Conservation (phyloP, 768 basidiomycete genomes). For the Sistotremastrum suecicum region DNA sequence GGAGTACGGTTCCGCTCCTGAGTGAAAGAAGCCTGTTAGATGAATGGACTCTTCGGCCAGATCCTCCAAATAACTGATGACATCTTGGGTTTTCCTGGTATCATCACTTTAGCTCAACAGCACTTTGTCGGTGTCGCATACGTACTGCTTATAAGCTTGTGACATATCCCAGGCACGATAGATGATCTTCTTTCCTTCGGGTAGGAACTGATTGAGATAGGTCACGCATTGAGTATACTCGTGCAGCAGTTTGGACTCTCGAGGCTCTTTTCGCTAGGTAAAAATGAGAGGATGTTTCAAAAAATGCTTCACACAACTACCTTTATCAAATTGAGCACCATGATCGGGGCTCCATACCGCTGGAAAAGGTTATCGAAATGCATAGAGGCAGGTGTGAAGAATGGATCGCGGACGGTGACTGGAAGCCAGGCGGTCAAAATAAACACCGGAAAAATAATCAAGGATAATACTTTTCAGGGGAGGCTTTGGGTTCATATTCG, state of each 20-base stretch:
- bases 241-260: conserved; percentile 80
- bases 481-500: conserved; percentile 80
- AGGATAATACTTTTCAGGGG: conserved; percentile 72
- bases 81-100: conserved; percentile 81
- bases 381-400: conserved; percentile 80
- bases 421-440: conserved; percentile 4
- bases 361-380: conserved; percentile 88
- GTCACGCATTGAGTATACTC: conserved; percentile 87
- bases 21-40: conserved; percentile 90
- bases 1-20: conserved; percentile 74
- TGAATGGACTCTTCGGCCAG: conserved; percentile 88
- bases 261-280: conserved; percentile 26
- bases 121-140: not conserved
- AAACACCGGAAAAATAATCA: conserved; percentile 1
- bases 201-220: conserved; percentile 93
- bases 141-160: conserved; percentile 85
- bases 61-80: conserved; percentile 89
- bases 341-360: conserved; percentile 81
- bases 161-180: conserved; percentile 98
- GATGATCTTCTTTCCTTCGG: conserved; percentile 69
- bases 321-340: conserved; percentile 92
- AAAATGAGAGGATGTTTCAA: not conserved
- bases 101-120: not conserved
- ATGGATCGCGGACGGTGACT: conserved; percentile 93
- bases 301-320: conserved; percentile 42